Percentiles rank a stretch among this genome's conserved stretches.
These are phyloP conservation scores for Apiotrichum montevideense DNA, from an alignment of 1,284 basidiomycete species.

Conservation along the genomic window DNA sequence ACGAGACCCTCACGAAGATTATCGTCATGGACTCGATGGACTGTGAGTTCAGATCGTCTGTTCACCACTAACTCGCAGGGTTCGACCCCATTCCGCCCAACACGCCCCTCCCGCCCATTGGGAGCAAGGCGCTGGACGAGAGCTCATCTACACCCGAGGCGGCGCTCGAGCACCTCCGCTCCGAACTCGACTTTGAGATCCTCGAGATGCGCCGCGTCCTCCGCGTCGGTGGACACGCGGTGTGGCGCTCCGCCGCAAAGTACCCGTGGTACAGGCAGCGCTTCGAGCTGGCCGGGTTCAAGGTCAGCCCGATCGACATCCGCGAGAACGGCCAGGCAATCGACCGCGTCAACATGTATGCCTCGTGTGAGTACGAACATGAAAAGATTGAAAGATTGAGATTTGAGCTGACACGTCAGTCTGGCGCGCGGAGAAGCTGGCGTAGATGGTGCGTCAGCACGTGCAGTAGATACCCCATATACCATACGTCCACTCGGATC, in stretches of 20 bases:
- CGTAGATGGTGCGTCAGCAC: neutral
- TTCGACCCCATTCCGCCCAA: slow-evolving; percentile 56
- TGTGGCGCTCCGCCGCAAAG: slow-evolving; percentile 66
- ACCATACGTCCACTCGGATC: no score
- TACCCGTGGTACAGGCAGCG: slow-evolving; percentile 68
- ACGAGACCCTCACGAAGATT: slow-evolving; percentile 57
- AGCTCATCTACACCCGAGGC: slow-evolving; percentile 43
- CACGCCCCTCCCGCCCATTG: slow-evolving; percentile 41
- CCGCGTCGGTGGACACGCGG: slow-evolving; percentile 58
- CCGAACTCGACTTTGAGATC: slow-evolving; percentile 60
- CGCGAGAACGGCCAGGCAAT: slow-evolving; percentile 52
- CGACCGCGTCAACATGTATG: slow-evolving; percentile 62
- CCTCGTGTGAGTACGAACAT: slow-evolving; percentile 32
- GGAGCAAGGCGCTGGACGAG: slow-evolving; percentile 36
- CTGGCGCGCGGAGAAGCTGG: slow-evolving; percentile 34
- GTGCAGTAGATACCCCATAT: neutral
- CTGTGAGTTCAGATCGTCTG: slow-evolving; percentile 41
- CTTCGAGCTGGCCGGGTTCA: slow-evolving; percentile 52
- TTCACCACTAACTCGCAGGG: slow-evolving; percentile 40
- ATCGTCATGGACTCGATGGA: slow-evolving; percentile 78
- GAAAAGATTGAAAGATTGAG: no score
- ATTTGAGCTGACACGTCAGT: slow-evolving; percentile 20
- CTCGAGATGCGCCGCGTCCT: slow-evolving; percentile 59
- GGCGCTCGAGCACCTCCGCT: slow-evolving; percentile 43
- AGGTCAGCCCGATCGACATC: slow-evolving; percentile 50